A percentile compares a stretch with the other conserved stretches of the same genome.
These are phyloP conservation scores for Coniosporium tulheliwenetii DNA, from an alignment of 2,329 filamentous ascomycete species.

Conservation along the genomic window DNA sequence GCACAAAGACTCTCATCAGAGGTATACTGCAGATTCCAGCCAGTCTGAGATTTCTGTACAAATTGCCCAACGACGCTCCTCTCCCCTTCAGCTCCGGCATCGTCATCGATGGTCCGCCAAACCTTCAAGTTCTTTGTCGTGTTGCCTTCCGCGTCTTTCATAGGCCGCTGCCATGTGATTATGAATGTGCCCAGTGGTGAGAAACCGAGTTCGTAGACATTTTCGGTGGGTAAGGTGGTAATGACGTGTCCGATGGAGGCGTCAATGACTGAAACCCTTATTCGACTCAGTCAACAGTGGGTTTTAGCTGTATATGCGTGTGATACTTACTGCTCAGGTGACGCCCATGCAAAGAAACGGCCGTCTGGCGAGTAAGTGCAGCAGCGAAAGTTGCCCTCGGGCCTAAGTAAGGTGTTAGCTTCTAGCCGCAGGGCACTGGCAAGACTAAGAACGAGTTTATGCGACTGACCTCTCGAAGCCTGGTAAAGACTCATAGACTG, in stretches of 20 bases:
- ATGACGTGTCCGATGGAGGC: slow-evolving; percentile 60
- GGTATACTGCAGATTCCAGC: slow-evolving; percentile 97
- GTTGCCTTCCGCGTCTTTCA: slow-evolving; percentile 86
- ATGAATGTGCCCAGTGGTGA: slow-evolving; percentile 84
- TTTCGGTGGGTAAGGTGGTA: slow-evolving; percentile 59
- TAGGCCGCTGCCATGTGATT: slow-evolving; percentile 90
- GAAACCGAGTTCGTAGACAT: slow-evolving; percentile 90
- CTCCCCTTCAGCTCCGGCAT: slow-evolving; percentile 45
- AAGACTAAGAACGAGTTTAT: no score
- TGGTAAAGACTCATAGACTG: slow-evolving; percentile 69
- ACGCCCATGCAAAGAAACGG: slow-evolving; percentile 91
- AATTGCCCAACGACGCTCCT: slow-evolving; percentile 65
- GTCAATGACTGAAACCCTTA: slow-evolving; percentile 71
- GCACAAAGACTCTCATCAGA: slow-evolving; percentile 87
- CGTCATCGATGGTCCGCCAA: slow-evolving; percentile 69
- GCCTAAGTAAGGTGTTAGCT: slow-evolving; percentile 31
- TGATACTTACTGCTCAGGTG: slow-evolving; percentile 49
- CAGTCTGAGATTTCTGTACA: slow-evolving; percentile 88
- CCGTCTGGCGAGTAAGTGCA: slow-evolving; percentile 92
- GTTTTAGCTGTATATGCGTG: background rate
- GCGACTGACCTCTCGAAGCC: slow-evolving; percentile 48
- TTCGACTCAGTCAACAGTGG: slow-evolving; percentile 6
- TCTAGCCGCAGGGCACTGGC: no score
- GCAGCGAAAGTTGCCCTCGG: slow-evolving; percentile 88
- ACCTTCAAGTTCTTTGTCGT: slow-evolving; percentile 94